These are phyloP conservation scores for Dactylis glomerata DNA, from an alignment of 176 grass and related monocot species.

Conservation along the genomic window DNA sequence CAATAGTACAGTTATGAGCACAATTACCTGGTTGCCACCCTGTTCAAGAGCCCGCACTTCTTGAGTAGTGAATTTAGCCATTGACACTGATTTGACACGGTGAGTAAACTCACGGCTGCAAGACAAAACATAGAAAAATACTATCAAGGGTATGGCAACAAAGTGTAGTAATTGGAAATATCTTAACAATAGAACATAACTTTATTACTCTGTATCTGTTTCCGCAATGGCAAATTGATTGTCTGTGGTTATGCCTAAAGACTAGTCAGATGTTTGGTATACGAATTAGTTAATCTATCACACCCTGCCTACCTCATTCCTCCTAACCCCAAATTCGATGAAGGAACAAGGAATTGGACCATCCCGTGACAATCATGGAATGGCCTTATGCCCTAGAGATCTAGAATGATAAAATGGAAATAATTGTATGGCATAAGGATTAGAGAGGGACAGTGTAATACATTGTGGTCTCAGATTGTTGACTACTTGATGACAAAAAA, in stretches of 20 bases:
- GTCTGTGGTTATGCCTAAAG: background rate
- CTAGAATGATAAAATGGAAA: constrained; percentile 11
- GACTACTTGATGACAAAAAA: background rate
- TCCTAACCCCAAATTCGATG: background rate
- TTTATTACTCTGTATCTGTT: constrained; percentile 3
- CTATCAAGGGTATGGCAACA: constrained; percentile 8
- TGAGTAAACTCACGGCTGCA: constrained; percentile 93
- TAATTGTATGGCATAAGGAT: background rate
- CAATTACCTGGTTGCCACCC: constrained; percentile 91
- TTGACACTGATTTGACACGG: constrained; percentile 93
- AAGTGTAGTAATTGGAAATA: background rate
- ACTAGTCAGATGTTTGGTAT: background rate
- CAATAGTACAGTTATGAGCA: background rate
- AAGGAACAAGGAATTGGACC: background rate
- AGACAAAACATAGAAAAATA: constrained; percentile 4
- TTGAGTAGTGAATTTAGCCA: constrained; percentile 93
- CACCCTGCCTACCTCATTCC: background rate
- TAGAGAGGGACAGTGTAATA: background rate
- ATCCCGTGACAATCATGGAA: background rate
- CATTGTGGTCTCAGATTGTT: background rate
- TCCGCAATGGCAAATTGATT: background rate
- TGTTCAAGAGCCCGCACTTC: constrained; percentile 80
- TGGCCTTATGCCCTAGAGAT: background rate
- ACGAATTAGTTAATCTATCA: background rate
- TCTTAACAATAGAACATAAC: background rate